A percentile compares a stretch with the other conserved stretches of the same genome.
Conservation (phyloP, 352 stramenopile genomes). For the Phytophthora megakarya region DNA sequence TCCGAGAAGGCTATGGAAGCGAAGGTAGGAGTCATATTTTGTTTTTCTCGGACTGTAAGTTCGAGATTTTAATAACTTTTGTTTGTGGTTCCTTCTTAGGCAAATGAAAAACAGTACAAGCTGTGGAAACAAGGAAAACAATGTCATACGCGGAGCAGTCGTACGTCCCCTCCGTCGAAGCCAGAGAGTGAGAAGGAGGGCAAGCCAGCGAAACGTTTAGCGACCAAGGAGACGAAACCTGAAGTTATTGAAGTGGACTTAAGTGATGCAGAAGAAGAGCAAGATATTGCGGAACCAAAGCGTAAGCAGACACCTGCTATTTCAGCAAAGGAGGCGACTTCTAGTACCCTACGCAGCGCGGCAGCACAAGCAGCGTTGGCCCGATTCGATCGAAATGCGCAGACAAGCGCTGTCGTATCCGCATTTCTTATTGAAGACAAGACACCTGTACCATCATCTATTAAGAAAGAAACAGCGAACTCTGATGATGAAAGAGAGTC, state of each 20-base stretch:
- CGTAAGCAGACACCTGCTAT: conserved; percentile 34
- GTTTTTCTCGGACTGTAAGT: background rate
- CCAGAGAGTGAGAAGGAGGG: conserved; percentile 4
- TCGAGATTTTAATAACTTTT: background rate
- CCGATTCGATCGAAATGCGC: conserved; percentile 52
- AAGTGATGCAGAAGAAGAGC: conserved; percentile 23
- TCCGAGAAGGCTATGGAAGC: conserved; percentile 83
- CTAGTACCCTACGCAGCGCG: conserved; percentile 46
- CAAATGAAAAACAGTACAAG: conserved; percentile 74
- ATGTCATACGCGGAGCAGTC: background rate
- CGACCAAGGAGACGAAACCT: conserved; percentile 22
- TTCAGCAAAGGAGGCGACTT: conserved; percentile 35
- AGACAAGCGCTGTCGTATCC: conserved; percentile 45
- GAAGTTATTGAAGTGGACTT: conserved; percentile 24
- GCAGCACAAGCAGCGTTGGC: conserved; percentile 60
- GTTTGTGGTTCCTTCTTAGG: conserved; percentile 31
- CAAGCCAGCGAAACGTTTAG: conserved; percentile 3
- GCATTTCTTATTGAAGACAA: conserved; percentile 37
- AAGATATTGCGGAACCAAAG: conserved; percentile 20
- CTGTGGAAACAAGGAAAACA: conserved; percentile 61
- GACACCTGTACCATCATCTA: background rate
- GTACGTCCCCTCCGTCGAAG: conserved; percentile 4
- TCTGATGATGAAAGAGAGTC: conserved; percentile 40
- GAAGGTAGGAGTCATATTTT: conserved; percentile 43
- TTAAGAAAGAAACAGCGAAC: background rate